Evolutionary conservation across 108 stramenopile genomes (phyloP).

Genomic region (Cyclotella cryptica): DNA sequence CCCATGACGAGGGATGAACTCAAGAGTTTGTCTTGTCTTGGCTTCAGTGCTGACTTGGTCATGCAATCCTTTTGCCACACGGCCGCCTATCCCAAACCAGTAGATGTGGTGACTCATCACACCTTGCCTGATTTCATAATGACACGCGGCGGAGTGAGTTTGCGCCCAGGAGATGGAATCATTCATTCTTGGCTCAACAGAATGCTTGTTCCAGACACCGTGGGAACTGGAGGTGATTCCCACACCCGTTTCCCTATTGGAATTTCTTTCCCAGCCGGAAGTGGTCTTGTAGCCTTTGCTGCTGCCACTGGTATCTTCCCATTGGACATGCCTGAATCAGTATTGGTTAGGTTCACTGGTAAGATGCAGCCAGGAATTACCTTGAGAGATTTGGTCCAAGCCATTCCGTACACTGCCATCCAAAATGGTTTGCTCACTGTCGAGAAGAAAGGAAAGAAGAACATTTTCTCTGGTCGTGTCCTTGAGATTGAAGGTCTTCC

Average conservation of each 20-base stretch:
- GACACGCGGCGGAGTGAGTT: slow-evolving; percentile 94
- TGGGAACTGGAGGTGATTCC: slow-evolving; percentile 97
- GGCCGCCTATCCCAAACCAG: slow-evolving; percentile 97
- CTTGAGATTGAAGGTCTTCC: slow-evolving; percentile 96
- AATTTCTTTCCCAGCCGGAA: slow-evolving; percentile 96
- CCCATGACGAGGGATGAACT: slow-evolving; percentile 98
- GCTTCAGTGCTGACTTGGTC: slow-evolving; percentile 94
- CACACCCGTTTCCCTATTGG: slow-evolving; percentile 98
- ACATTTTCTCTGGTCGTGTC: slow-evolving; percentile 93
- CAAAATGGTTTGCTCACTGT: slow-evolving; percentile 92
- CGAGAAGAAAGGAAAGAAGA: slow-evolving; percentile 97
- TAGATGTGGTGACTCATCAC: slow-evolving; percentile 96
- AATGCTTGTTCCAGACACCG: slow-evolving; percentile 96
- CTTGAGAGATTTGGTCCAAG: slow-evolving; percentile 95
- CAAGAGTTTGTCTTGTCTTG: slow-evolving; percentile 91
- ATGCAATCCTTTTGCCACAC: slow-evolving; percentile 99
- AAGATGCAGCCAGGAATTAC: slow-evolving; percentile 96
- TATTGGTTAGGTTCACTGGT: slow-evolving; percentile 92
- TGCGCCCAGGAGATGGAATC: slow-evolving; percentile 96
- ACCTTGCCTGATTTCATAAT: slow-evolving; percentile 96
- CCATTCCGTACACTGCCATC: slow-evolving; percentile 95
- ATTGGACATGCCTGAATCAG: slow-evolving; percentile 95
- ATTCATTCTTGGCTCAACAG: slow-evolving; percentile 98
- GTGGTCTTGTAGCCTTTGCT: slow-evolving; percentile 94
- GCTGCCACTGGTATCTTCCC: slow-evolving; percentile 97